Percentiles rank a stretch among this genome's conserved stretches.
phyloP scores from a whole-genome alignment of 2,329 filamentous ascomycete genomes.

The Leptographium galeiforme region DNA sequence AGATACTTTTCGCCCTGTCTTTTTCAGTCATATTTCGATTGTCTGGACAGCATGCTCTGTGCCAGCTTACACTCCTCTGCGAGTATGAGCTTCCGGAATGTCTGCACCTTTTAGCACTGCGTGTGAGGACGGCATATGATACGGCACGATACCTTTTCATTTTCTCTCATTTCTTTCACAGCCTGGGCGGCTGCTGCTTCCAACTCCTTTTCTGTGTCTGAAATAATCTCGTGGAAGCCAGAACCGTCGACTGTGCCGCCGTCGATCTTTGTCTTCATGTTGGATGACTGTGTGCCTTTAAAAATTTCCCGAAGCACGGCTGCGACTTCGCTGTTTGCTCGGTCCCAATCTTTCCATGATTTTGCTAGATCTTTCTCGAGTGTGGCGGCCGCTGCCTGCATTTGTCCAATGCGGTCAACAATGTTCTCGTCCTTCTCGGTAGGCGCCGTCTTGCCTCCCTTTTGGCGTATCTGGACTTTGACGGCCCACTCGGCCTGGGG shows the following conservation, averaged over 20 bases:
- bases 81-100: conserved; percentile 10
- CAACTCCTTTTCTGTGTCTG: conserved; percentile 5
- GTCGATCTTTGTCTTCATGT: neutral
- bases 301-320: conserved; percentile 13
- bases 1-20: neutral
- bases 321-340: conserved; percentile 26
- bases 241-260: neutral
- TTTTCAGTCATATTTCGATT: conserved; percentile 12
- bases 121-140: neutral
- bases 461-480: conserved; percentile 6
- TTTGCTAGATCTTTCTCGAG: conserved; percentile 9
- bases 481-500: conserved; percentile 6
- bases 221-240: conserved; percentile 1
- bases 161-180: conserved; percentile 7
- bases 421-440: conserved; percentile 7
- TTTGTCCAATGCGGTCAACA: conserved; percentile 5
- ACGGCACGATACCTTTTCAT: conserved; percentile 8
- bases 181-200: neutral
- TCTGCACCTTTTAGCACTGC: neutral
- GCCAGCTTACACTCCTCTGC: conserved; percentile 13
- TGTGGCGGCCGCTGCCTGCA: conserved; percentile 1
- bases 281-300: neutral
- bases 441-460: neutral
- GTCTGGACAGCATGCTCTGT: conserved; percentile 9
- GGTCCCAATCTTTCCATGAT: conserved; percentile 19